phyloP scores from a whole-genome alignment of 345 rosid genomes.

The Eucalyptus curtisii region DNA sequence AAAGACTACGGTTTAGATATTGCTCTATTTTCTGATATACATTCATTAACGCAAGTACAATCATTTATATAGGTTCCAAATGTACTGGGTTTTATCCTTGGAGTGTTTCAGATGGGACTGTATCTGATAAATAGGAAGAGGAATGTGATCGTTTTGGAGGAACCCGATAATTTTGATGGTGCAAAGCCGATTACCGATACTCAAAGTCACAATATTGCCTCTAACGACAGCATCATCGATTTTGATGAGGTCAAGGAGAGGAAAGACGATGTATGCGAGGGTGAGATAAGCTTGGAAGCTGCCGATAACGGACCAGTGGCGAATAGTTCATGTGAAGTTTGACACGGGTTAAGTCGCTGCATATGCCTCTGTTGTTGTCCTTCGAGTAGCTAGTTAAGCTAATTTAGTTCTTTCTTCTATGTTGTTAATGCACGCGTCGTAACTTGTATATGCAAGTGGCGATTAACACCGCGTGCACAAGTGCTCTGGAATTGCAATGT shows the following conservation, averaged over 20 bases:
- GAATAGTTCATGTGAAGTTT: background rate
- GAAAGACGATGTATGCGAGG: background rate
- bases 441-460: background rate
- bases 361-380: background rate
- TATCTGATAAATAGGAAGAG: background rate
- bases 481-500: background rate
- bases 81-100: slow-evolving; percentile 17
- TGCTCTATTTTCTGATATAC: background rate
- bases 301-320: background rate
- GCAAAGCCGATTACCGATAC: background rate
- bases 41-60: background rate
- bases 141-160: background rate
- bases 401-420: background rate
- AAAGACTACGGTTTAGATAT: background rate
- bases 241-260: background rate
- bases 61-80: slow-evolving; percentile 13
- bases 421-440: background rate
- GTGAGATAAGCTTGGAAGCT: background rate
- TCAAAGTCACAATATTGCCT: background rate
- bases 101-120: slow-evolving; percentile 19
- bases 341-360: background rate
- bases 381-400: background rate
- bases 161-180: background rate
- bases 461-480: background rate
- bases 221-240: background rate